These are phyloP conservation scores for Stevia rebaudiana DNA, from an alignment of 140 eudicot species.

Conservation along the genomic window DNA sequence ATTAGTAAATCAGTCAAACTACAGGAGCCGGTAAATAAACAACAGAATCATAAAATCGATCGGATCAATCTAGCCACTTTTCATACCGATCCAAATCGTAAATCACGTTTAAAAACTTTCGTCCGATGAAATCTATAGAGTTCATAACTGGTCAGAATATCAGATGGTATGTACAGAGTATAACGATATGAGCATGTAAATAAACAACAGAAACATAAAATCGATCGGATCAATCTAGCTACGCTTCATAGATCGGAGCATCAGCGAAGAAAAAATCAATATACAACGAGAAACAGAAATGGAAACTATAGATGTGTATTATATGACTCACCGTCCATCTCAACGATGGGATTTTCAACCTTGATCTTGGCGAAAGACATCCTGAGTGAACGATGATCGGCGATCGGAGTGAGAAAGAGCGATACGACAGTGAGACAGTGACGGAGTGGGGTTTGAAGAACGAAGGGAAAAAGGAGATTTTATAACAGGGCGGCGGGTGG, in stretches of 20 bases:
- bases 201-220: not conserved
- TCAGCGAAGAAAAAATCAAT: not conserved
- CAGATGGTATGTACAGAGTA: not conserved
- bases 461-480: not conserved
- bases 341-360: constrained; percentile 55
- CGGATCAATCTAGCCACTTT: too few relatives aligned
- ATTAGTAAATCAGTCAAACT: not conserved
- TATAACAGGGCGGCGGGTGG: too few relatives aligned
- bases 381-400: constrained; percentile 2
- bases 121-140: not conserved
- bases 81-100: not conserved
- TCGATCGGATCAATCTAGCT: not conserved
- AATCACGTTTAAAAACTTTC: not conserved
- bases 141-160: not conserved
- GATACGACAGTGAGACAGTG: constrained; percentile 22
- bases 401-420: constrained; percentile 12
- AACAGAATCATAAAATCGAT: too few relatives aligned
- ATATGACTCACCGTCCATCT: constrained; percentile 48
- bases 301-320: not conserved
- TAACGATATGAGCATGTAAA: not conserved
- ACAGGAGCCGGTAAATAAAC: not conserved
- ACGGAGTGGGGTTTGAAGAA: constrained; percentile 12
- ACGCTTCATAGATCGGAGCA: constrained; percentile 18
- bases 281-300: not conserved
- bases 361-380: constrained; percentile 48